Conservation (phyloP, 257 asterid species). For the Solanum microdontum region DNA sequence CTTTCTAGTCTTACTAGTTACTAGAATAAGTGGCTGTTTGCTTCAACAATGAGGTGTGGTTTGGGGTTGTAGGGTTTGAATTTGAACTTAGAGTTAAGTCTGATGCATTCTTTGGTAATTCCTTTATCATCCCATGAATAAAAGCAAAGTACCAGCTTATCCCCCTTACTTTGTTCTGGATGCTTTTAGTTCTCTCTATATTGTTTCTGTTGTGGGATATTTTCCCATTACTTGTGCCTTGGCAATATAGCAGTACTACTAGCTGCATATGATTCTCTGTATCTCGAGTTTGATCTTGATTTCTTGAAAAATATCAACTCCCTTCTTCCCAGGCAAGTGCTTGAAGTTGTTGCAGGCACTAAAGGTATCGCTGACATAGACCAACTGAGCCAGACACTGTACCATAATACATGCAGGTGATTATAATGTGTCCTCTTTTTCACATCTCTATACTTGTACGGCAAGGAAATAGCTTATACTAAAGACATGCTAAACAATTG, state of each 20-base stretch:
- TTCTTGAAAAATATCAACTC: background rate
- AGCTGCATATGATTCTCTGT: background rate
- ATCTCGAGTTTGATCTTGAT: background rate
- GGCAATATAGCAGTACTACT: background rate
- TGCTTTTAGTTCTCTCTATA: background rate
- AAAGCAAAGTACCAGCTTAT: background rate
- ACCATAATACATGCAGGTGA: conserved; percentile 88
- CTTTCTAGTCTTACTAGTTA: background rate
- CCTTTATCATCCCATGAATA: background rate
- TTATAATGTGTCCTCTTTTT: background rate
- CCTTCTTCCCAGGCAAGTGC: conserved; percentile 58
- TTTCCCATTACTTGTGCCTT: background rate
- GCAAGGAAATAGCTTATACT: background rate
- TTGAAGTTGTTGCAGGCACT: conserved; percentile 91
- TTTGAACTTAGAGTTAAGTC: background rate
- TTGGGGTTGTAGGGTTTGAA: background rate
- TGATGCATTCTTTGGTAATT: background rate
- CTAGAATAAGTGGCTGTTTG: background rate
- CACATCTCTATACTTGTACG: background rate
- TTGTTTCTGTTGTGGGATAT: background rate
- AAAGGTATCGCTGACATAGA: conserved; percentile 61
- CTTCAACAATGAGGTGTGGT: background rate
- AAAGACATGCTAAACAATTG: background rate
- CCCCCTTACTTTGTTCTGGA: background rate
- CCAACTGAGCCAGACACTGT: conserved; percentile 64